Percentiles rank a stretch among this genome's conserved stretches.
phyloP scores from a whole-genome alignment of 495 filamentous ascomycete species.

The Aspergillus asperescens region DNA sequence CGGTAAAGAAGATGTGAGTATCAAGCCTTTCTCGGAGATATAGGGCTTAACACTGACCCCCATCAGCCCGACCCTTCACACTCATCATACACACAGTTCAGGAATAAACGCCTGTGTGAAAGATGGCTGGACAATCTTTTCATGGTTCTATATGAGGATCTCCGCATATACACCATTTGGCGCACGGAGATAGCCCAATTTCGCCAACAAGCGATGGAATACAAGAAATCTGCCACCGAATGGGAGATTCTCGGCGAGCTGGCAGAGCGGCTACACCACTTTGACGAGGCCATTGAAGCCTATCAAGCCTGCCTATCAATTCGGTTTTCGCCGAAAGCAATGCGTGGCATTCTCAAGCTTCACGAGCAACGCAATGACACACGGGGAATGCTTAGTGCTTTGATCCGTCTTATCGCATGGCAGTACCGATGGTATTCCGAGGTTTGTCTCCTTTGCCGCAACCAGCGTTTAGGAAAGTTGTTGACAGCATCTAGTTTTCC shows the following conservation, averaged over 20 bases:
- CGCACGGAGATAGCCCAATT: conserved; percentile 93
- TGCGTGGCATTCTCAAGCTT: conserved; percentile 73
- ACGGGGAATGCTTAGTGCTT: conserved; percentile 65
- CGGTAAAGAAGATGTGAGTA: conserved; percentile 69
- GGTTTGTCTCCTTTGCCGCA: conserved; percentile 39
- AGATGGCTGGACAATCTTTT: conserved; percentile 98
- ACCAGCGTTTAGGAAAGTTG: background rate
- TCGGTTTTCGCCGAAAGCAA: conserved; percentile 84
- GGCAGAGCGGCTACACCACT: conserved; percentile 85
- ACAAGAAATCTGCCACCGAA: conserved; percentile 92
- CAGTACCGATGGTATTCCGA: conserved; percentile 99
- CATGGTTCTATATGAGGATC: conserved; percentile 97
- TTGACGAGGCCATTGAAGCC: conserved; percentile 84
- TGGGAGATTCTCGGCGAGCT: conserved; percentile 97
- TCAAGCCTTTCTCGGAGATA: background rate
- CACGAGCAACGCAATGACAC: conserved; percentile 71
- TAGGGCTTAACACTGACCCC: background rate
- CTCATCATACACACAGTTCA: conserved; percentile 61
- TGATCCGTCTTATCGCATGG: conserved; percentile 91
- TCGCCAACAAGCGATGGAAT: conserved; percentile 80
- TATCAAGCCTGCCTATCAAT: conserved; percentile 77
- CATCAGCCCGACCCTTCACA: conserved; percentile 47
- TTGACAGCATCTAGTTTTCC: conserved; percentile 64
- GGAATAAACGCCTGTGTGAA: conserved; percentile 94
- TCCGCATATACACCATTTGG: conserved; percentile 98